Conservation (phyloP, 2,329 filamentous ascomycete genomes). For the Penicillium verrucosum region DNA sequence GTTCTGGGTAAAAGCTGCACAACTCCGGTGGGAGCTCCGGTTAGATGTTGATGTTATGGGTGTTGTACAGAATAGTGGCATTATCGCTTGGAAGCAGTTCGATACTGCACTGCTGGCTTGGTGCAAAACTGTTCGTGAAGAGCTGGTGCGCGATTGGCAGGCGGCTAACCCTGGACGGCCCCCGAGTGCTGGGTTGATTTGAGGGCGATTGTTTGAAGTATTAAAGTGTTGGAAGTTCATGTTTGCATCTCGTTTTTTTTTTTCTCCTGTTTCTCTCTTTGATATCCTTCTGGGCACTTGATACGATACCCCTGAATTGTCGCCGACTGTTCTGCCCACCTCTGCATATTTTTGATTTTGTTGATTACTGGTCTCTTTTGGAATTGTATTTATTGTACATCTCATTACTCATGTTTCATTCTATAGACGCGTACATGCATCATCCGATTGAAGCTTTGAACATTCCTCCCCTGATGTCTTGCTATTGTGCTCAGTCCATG, state of each 20-base stretch:
- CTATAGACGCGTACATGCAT: constrained; percentile 10
- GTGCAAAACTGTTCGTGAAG: constrained; percentile 77
- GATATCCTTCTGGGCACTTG: constrained; percentile 27
- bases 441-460: background rate
- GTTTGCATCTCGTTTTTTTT: constrained; percentile 13
- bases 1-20: constrained; percentile 94
- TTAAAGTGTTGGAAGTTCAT: background rate
- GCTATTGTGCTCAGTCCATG: background rate
- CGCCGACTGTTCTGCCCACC: constrained; percentile 17
- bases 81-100: constrained; percentile 72
- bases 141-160: constrained; percentile 72
- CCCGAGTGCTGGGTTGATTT: constrained; percentile 25
- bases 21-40: constrained; percentile 86
- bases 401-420: background rate
- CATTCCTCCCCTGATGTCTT: background rate
- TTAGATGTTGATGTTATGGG: constrained; percentile 81
- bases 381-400: constrained; percentile 16
- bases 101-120: constrained; percentile 79
- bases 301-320: constrained; percentile 30
- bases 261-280: constrained; percentile 17
- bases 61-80: constrained; percentile 69
- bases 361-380: constrained; percentile 12
- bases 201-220: constrained; percentile 2
- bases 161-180: constrained; percentile 31
- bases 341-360: constrained; percentile 12